A percentile compares a stretch with the other conserved stretches of the same genome.
Evolutionary conservation across 768 basidiomycete genomes (phyloP).

Genomic region (Boletellus ananiceps): DNA sequence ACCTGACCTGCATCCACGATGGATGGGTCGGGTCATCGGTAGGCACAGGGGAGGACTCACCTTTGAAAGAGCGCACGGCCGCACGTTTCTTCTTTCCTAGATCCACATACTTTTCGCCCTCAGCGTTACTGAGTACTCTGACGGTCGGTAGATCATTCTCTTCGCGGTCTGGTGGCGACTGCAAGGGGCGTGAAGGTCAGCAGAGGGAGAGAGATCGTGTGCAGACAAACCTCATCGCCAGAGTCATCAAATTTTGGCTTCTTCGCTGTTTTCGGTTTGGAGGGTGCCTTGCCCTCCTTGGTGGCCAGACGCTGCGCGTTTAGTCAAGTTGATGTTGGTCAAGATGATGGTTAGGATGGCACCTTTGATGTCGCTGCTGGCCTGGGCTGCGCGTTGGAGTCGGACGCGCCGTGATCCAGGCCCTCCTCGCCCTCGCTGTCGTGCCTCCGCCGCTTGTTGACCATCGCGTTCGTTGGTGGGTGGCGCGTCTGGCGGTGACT

Average conservation of each 20-base stretch:
- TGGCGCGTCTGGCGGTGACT: background rate
- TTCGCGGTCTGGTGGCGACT: conserved; percentile 13
- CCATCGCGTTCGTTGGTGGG: conserved; percentile 2
- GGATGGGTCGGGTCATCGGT: conserved; percentile 25
- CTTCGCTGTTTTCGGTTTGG: conserved; percentile 28
- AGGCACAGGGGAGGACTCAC: conserved; percentile 16
- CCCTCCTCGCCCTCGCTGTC: conserved; percentile 16
- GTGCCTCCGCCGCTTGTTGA: conserved; percentile 17
- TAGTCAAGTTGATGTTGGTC: background rate
- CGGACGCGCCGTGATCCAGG: conserved; percentile 7
- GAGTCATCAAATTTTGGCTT: conserved; percentile 30
- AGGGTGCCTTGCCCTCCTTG: conserved; percentile 10
- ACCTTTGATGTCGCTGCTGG: conserved; percentile 15
- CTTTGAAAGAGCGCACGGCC: conserved; percentile 49
- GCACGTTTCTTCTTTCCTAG: conserved; percentile 71
- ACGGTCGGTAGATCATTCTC: conserved; percentile 1
- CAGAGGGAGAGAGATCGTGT: background rate
- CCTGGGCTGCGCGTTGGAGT: conserved; percentile 14
- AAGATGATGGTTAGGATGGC: background rate
- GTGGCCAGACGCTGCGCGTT: background rate
- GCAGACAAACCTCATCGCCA: conserved; percentile 8
- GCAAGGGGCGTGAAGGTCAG: conserved; percentile 15
- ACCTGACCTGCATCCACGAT: conserved; percentile 37
- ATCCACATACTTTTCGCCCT: conserved; percentile 50
- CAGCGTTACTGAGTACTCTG: conserved; percentile 16